A percentile compares a stretch with the other conserved stretches of the same genome.
Evolutionary conservation across 345 rosid species (phyloP).

Genomic region (Hevea brasiliensis): DNA sequence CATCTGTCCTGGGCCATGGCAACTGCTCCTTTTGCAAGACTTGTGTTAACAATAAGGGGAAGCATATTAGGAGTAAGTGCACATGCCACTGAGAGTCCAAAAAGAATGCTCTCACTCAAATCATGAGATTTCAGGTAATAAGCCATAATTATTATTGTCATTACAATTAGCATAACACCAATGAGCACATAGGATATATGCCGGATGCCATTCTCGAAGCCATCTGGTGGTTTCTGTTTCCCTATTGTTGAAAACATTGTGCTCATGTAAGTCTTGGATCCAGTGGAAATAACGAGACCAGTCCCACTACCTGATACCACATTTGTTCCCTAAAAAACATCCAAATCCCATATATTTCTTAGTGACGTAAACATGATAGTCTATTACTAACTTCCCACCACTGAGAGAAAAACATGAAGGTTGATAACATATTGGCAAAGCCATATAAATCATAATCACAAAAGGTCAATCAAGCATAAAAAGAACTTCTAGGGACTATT

Average conservation of each 20-base stretch:
- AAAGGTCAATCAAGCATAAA: not conserved
- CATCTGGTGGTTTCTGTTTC: slow-evolving; percentile 58
- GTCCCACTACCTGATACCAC: slow-evolving; percentile 69
- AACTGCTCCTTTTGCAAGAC: slow-evolving; percentile 76
- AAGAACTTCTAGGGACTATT: not conserved
- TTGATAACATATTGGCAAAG: not conserved
- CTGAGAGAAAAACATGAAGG: not conserved
- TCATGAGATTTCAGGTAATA: slow-evolving; percentile 34
- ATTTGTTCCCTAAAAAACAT: slow-evolving; percentile 58
- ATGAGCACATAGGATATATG: slow-evolving; percentile 58
- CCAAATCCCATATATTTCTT: not conserved
- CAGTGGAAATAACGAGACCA: slow-evolving; percentile 68
- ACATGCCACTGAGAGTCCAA: slow-evolving; percentile 65
- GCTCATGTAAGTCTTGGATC: slow-evolving; percentile 66
- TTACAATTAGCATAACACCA: slow-evolving; percentile 57
- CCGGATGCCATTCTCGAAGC: slow-evolving; percentile 54
- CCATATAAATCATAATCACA: not conserved
- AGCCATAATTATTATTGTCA: slow-evolving; percentile 41
- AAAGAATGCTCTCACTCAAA: slow-evolving; percentile 52
- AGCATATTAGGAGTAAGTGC: slow-evolving; percentile 82
- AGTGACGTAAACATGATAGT: not conserved
- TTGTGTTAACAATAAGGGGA: slow-evolving; percentile 65
- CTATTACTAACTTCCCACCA: not conserved
- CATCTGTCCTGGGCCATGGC: slow-evolving; percentile 81
- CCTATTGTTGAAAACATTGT: slow-evolving; percentile 58